Percentiles rank a stretch among this genome's conserved stretches.
Evolutionary conservation across 768 basidiomycete species (phyloP).

Genomic region (Leccinum uliginosum): DNA sequence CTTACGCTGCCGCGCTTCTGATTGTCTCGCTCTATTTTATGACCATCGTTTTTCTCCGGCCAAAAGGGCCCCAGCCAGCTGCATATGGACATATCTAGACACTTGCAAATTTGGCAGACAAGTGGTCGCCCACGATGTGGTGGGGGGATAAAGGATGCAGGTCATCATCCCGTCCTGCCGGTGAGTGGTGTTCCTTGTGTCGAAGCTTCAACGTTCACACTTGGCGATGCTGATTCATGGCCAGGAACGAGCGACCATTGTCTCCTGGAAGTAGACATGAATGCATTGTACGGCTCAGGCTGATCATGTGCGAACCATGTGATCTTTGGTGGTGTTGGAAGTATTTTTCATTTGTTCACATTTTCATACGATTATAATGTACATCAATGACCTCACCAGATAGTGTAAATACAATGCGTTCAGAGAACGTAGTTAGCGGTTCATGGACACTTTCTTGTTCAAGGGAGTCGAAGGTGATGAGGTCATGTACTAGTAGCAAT

Average conservation of each 20-base stretch:
- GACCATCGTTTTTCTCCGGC: conserved; percentile 9
- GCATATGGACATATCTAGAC: conserved; percentile 34
- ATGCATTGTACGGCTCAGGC: conserved; percentile 13
- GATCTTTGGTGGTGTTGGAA: neutral
- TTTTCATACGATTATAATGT: too few species aligned
- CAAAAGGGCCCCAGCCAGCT: conserved; percentile 26
- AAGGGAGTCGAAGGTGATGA: too few species aligned
- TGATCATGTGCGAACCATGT: neutral
- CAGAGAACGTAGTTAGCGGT: neutral
- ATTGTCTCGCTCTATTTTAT: conserved; percentile 20
- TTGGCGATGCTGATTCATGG: neutral
- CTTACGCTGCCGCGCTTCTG: conserved; percentile 19
- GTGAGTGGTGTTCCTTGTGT: conserved; percentile 9
- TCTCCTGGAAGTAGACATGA: conserved; percentile 20
- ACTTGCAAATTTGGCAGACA: conserved; percentile 32
- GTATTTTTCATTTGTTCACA: neutral
- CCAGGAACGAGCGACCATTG: conserved; percentile 23
- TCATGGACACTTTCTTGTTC: neutral
- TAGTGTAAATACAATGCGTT: too few species aligned
- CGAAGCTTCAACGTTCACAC: too few species aligned
- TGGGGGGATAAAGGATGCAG: conserved; percentile 23
- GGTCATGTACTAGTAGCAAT: too few species aligned
- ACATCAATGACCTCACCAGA: too few species aligned
- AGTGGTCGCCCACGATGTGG: conserved; percentile 31
- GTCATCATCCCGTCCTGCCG: conserved; percentile 13